A percentile compares a stretch with the other conserved stretches of the same genome.
These are phyloP conservation scores for Cutaneotrichosporon mucoides DNA, from an alignment of 1,284 basidiomycete species.

Conservation along the genomic window DNA sequence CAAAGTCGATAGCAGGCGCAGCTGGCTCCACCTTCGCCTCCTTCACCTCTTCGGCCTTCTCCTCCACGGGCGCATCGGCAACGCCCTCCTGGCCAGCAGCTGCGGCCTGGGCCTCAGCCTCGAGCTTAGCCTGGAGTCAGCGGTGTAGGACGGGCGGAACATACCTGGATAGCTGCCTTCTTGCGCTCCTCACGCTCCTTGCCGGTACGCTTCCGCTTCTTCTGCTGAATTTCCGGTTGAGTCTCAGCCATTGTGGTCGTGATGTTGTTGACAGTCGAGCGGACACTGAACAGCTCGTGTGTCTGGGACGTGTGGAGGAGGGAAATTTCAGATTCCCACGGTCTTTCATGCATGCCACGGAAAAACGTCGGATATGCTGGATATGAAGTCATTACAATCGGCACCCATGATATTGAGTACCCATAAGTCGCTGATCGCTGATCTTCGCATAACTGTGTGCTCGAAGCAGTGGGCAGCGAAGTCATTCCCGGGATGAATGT, in stretches of 20 bases:
- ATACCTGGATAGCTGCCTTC: constrained; percentile 34
- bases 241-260: constrained; percentile 7
- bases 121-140: constrained; percentile 16
- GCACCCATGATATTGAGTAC: too few relatives aligned
- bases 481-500: too few relatives aligned
- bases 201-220: constrained; percentile 47
- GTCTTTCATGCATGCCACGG: neutral
- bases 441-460: too few relatives aligned
- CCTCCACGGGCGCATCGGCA: constrained; percentile 1
- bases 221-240: constrained; percentile 10
- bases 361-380: neutral
- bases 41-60: constrained; percentile 1
- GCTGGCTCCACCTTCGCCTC: neutral
- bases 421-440: too few relatives aligned
- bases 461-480: too few relatives aligned
- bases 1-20: constrained; percentile 24
- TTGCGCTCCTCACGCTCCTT: constrained; percentile 45
- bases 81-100: neutral
- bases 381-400: too few relatives aligned
- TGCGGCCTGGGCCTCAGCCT: constrained; percentile 13
- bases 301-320: neutral
- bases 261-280: constrained; percentile 1
- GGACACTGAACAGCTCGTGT: too few relatives aligned
- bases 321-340: constrained; percentile 20
- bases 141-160: constrained; percentile 1